Evolutionary conservation across 306 rosid genomes (phyloP).

Genomic region (Pyrus bretschneideri): DNA sequence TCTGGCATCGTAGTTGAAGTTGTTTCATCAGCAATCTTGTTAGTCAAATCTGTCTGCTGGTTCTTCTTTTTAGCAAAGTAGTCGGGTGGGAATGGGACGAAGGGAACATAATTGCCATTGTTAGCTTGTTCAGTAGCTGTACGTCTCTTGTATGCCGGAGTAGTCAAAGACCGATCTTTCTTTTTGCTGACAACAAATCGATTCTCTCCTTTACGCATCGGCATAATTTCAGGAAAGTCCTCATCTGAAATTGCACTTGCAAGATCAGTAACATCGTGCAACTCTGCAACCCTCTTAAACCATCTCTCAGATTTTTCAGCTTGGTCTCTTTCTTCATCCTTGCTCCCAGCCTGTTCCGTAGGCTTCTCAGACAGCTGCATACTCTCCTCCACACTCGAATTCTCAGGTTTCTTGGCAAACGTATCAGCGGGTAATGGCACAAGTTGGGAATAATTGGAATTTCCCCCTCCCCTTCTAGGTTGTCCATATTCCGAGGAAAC

Average conservation of each 20-base stretch:
- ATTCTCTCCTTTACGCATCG: slow-evolving; percentile 90
- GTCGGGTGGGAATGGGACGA: slow-evolving; percentile 89
- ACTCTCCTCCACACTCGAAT: slow-evolving; percentile 17
- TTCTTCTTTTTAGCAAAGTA: slow-evolving; percentile 70
- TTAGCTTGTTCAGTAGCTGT: slow-evolving; percentile 64
- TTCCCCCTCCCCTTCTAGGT: slow-evolving; percentile 10
- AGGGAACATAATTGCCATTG: slow-evolving; percentile 66
- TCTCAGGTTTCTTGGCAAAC: slow-evolving; percentile 44
- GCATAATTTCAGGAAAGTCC: slow-evolving; percentile 95
- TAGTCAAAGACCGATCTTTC: slow-evolving; percentile 79
- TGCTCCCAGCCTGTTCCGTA: slow-evolving; percentile 21
- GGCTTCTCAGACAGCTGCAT: slow-evolving; percentile 20
- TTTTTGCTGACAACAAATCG: slow-evolving; percentile 81
- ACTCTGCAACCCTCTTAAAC: slow-evolving; percentile 78
- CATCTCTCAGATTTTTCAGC: slow-evolving; percentile 85
- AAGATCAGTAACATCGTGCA: slow-evolving; percentile 62
- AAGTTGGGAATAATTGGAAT: slow-evolving; percentile 42
- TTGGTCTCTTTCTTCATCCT: slow-evolving; percentile 45
- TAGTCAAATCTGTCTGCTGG: slow-evolving; percentile 25
- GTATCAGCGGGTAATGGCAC: slow-evolving; percentile 51
- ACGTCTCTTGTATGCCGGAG: slow-evolving; percentile 79
- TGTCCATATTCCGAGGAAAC: slow-evolving; percentile 24
- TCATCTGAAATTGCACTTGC: slow-evolving; percentile 59
- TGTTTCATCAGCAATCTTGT: slow-evolving; percentile 18
- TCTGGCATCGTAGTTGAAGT: slow-evolving; percentile 28